Conservation (phyloP, 2,329 filamentous ascomycete genomes). For the Penicillium griseofulvum region DNA sequence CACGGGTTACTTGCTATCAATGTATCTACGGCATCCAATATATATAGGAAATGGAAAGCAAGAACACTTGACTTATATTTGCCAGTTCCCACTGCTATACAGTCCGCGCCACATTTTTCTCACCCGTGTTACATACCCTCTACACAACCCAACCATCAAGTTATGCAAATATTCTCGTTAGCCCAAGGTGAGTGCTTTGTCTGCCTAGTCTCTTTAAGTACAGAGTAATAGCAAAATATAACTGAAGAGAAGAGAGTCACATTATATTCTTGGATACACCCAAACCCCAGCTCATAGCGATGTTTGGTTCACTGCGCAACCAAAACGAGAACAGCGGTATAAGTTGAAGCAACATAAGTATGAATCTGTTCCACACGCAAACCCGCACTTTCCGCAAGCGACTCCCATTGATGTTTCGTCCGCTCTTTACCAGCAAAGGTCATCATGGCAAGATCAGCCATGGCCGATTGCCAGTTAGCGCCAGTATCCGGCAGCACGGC, state of each 20-base stretch:
- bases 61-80: not conserved
- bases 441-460: conserved; percentile 24
- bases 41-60: not conserved
- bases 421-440: conserved; percentile 19
- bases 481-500: conserved; percentile 39
- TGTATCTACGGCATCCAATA: conserved; percentile 1
- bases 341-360: conserved; percentile 14
- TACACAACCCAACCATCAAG: not conserved
- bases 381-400: conserved; percentile 11
- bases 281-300: not conserved
- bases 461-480: conserved; percentile 16
- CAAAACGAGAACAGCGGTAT: conserved; percentile 18
- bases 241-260: not conserved
- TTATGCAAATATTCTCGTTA: not conserved
- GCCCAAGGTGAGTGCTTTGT: not conserved
- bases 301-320: conserved; percentile 3
- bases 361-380: conserved; percentile 19
- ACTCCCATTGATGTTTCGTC: conserved; percentile 13
- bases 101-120: too few species aligned
- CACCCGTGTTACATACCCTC: not conserved
- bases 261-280: not conserved
- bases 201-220: not conserved
- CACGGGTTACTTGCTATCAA: not conserved
- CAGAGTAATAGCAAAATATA: not conserved
- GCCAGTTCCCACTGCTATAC: not conserved